Evolutionary conservation across 768 basidiomycete genomes (phyloP), one percentile per base, ranked within the genome.

Genomic region (Tylopilus subfusipes): DNA sequence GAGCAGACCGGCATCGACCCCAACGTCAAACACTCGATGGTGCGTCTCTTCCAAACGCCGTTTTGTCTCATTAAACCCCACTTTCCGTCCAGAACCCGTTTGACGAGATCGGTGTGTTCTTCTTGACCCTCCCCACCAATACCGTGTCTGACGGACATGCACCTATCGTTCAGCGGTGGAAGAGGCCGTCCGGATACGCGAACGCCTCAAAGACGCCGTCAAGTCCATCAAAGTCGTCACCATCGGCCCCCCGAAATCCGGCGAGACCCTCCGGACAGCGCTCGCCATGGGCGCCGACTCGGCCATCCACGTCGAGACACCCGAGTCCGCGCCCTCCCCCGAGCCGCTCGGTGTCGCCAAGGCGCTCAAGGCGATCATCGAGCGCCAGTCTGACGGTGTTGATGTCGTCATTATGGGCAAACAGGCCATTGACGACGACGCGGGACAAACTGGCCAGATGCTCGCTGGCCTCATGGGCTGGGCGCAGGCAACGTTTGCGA

Each of bases 21-120:
- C 52, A 93, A 88, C 71, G 96, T 97, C 63, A 99, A 99, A 80
- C 97, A 99, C 75, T 95, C 93, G 2, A 98, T 99, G 95, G 96
- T 94, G 60, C 61, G 85, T 63, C 39, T 8, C 34, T 13, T 34
- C 30, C 38, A 33, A 22, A 14, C 4, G 10, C 21, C 13, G 5
- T 11, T 12, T 30, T 33, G 21, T 21, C 57, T 31, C 19, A 10
- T 56, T 30, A 24, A 39, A 55, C 45, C 36, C 18, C 39, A 22
- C 12, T n/a, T 42, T 13, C 11, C 21, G 36, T 14, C 52, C 64
- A 98, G 95, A 98, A 98, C 72, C 96, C 97, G 0, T 98, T 98
- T 65, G 96, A 98, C 69, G 97, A 99, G 75, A 98, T 98, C 67
- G 96, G 94, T 94, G 52, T n/a, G 57, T 54, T 13, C 14, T 14